Evolutionary conservation across 2,329 filamentous ascomycete species (phyloP).

Genomic region (Thielaviopsis musarum): DNA sequence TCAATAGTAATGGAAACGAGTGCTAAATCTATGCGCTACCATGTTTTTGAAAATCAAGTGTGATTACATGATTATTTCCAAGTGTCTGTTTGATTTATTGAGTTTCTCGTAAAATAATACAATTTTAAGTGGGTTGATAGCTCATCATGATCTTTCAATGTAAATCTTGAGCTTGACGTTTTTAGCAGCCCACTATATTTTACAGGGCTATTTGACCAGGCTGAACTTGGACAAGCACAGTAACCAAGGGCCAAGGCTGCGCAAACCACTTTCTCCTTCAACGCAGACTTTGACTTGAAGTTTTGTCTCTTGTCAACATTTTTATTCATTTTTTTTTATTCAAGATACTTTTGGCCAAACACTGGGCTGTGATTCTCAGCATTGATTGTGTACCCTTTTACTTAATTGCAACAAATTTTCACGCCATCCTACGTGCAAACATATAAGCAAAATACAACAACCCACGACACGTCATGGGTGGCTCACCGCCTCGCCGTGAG

Average conservation of each 20-base stretch:
- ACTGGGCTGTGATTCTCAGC: too few species aligned
- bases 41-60: too few species aligned
- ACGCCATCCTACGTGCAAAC: too few species aligned
- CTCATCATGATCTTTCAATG: neutral
- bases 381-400: too few species aligned
- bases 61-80: too few species aligned
- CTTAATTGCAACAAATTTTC: neutral
- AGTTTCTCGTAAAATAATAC: too few species aligned
- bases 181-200: neutral
- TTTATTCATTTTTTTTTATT: neutral
- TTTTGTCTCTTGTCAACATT: neutral
- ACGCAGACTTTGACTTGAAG: neutral
- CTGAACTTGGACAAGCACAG: neutral
- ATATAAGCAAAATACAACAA: too few species aligned
- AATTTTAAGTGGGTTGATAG: neutral
- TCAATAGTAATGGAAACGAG: too few species aligned
- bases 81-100: too few species aligned
- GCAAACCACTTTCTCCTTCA: neutral
- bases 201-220: neutral
- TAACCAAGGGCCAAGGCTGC: too few species aligned
- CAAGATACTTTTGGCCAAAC: too few species aligned
- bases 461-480: neutral
- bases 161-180: neutral
- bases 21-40: too few species aligned
- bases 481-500: conserved; percentile 22